These are phyloP conservation scores for Tylopilus sp. DNA, from an alignment of 768 basidiomycete species.

Conservation along the genomic window DNA sequence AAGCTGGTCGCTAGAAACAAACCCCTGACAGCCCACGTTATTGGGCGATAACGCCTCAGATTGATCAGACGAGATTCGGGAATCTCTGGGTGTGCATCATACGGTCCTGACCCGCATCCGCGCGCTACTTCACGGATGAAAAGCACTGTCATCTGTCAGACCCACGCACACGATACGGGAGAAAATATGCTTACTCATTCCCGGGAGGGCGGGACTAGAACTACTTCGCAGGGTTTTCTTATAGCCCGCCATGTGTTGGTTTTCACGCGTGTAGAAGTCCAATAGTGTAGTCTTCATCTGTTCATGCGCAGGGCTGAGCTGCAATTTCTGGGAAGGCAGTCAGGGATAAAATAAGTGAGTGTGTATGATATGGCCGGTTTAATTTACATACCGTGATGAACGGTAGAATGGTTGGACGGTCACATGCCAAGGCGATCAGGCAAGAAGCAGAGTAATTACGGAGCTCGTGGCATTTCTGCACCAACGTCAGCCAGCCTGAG, in stretches of 20 bases:
- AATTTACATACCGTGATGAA: slow-evolving; percentile 22
- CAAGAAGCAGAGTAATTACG: slow-evolving; percentile 46
- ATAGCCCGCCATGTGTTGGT: slow-evolving; percentile 28
- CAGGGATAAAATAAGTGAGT: neutral
- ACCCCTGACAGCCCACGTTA: slow-evolving; percentile 42
- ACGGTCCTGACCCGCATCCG: slow-evolving; percentile 30
- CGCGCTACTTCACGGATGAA: slow-evolving; percentile 32
- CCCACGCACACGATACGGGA: neutral
- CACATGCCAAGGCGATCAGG: slow-evolving; percentile 40
- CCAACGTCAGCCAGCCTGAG: neutral
- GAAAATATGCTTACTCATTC: slow-evolving; percentile 24
- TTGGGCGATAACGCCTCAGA: slow-evolving; percentile 35
- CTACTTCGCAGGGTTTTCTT: slow-evolving; percentile 30
- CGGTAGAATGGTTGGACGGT: slow-evolving; percentile 35
- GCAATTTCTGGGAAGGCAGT: slow-evolving; percentile 19
- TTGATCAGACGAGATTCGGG: slow-evolving; percentile 35
- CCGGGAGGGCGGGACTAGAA: slow-evolving; percentile 29
- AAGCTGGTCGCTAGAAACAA: slow-evolving; percentile 4
- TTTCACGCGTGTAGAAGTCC: slow-evolving; percentile 25
- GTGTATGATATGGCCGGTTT: neutral
- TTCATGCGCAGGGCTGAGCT: slow-evolving; percentile 23
- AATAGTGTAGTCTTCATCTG: slow-evolving; percentile 14
- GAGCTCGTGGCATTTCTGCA: slow-evolving; percentile 42
- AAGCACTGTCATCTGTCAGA: slow-evolving; percentile 24
- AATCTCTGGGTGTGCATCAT: slow-evolving; percentile 23